Evolutionary conservation across 2,329 filamentous ascomycete species (phyloP), one percentile per base, ranked within the genome.

Genomic region (Cryphonectria nitschkei): DNA sequence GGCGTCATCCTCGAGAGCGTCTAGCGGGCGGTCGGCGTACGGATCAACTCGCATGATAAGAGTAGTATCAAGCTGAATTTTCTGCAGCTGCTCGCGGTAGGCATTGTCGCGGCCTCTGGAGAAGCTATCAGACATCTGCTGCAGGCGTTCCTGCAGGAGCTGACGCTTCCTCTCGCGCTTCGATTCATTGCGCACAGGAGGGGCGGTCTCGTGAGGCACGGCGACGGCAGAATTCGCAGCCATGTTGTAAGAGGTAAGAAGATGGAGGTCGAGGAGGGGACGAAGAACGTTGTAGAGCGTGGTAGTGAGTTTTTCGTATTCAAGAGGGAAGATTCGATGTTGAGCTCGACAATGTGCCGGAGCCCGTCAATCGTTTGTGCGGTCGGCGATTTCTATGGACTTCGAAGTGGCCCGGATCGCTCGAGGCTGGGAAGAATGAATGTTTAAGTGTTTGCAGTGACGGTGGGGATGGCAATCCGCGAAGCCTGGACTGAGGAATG

Each of bases 141-240:
- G 87, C 8, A 97, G 88, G 74, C 92, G 91, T 73, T 97, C 94
- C 75, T 90, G 89, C 73, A 98, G 89, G 77, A 91, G 90, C 77
- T 93, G 93, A 73, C 94, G 91, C 79, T 95, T 91, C 81, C 97
- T 96, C 83, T 98, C 95, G 80, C 94, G 89, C 84, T 98, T 98
- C 56, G 93, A 95, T 73, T 85, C 72, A 60, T 73, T 68, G 68
- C 72, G 70, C 26, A 67, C 72, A 37, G 68, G 56, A 37, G 68
- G 60, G 39, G 70, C 56, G 52, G 46, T 52, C 52, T 68, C 70
- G 32, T 70, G 70, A 14, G 66, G 61, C 56, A 41, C 64, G n/a
- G 66, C 54, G 16, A 43, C 52, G 52, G 66, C 65, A 39, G 70
- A 58, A 34, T 74, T 74, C 56, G 70, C 69, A 68, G 71, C 72